Base-by-base conservation (phyloP, 306 rosid species). In the Acacia confusa region DNA sequence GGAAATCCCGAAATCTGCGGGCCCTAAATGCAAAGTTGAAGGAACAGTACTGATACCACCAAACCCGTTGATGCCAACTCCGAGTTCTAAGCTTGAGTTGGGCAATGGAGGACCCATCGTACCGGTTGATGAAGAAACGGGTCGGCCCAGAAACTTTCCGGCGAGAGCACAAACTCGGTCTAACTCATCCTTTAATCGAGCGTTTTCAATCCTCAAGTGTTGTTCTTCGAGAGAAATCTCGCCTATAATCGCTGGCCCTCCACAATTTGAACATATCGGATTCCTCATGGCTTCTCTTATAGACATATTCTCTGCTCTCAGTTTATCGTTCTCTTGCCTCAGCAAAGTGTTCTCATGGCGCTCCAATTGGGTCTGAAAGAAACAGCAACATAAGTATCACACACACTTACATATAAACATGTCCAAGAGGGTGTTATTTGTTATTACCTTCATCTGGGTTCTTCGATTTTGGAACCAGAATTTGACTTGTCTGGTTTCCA, bases 401-500 rank as follows among this genome's bases (percentile, higher is more conserved):
- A 4, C 10, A 52, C 19, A 44, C 38, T 5, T 34, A 32, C 4
- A 32, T 32, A 34, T 34, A 4, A 16, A 22, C 12, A n/a, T 55
- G 25, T 55, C 11, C 27, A 25, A 5, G 5, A 6, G 60, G 9
- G 11, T 58, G 16, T 47, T 44, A 9, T 28, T 15, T 5, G 22
- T 17, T 5, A 45, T 17, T 77, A 95, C 99, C 96, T 95, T 95
- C 99, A 95, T 93, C 69, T 95, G 99, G 69, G 99, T 95, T 70
- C 99, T 90, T 67, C 99, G 88, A 89, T 95, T 95, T 87, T 95
- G 99, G 90, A 95, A 95, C 99, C 99, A 95, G 83, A 95, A 95
- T 79, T 95, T 95, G 44, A 95, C 99, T 65, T 95, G 99, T 57
- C 97, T 87, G 1, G 97, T 95, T 87, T 95, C 99, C 82, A 95